Conservation (phyloP, 2,329 filamentous ascomycete species). For the Gliomastix tumulicola region DNA sequence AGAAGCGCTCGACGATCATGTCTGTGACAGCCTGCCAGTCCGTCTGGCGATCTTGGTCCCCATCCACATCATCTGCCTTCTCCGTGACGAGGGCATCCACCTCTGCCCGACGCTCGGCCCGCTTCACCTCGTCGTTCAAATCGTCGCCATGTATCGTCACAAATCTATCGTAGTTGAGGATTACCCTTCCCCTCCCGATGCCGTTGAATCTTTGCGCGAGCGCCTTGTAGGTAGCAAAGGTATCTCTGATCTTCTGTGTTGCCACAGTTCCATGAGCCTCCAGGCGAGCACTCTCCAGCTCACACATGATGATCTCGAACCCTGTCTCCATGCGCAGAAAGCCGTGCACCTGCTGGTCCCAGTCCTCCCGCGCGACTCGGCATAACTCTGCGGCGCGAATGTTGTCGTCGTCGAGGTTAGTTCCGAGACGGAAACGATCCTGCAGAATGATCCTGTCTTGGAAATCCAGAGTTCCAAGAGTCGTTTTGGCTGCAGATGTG, state of each 20-base stretch:
- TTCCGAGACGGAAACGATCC: background rate
- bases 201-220: background rate
- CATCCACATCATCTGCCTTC: background rate
- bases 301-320: background rate
- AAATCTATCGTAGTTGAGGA: background rate
- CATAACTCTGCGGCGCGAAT: background rate
- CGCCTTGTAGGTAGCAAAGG: too few relatives aligned
- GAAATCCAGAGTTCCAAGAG: background rate
- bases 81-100: background rate
- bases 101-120: too few relatives aligned
- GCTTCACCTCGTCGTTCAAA: too few relatives aligned
- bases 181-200: background rate
- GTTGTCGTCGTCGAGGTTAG: background rate
- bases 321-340: background rate
- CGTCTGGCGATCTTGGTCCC: background rate
- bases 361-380: background rate
- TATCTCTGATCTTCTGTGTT: too few relatives aligned
- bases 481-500: background rate
- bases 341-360: background rate
- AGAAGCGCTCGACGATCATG: background rate
- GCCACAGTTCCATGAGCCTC: too few relatives aligned
- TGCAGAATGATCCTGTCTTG: background rate
- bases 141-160: too few relatives aligned
- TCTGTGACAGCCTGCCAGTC: background rate
- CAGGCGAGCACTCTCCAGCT: background rate